Base-by-base conservation (phyloP, 208 protist genomes). In the Endotrypanum monterogeii region DNA sequence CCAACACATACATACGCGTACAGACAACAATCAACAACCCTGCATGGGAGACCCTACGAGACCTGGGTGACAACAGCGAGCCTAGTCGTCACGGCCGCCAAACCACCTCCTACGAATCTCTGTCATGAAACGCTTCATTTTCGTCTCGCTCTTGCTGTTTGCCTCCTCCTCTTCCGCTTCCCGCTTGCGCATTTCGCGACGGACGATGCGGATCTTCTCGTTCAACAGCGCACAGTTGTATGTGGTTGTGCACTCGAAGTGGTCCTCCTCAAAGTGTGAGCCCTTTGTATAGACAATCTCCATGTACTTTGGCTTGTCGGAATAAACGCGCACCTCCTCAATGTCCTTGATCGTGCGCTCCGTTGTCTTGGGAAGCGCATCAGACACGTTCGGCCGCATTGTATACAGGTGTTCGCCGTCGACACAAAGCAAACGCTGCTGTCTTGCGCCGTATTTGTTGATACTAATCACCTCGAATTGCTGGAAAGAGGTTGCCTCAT, bases 401-500 rank as follows among this genome's bases (percentile, higher is more conserved):
- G 83, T 96, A 78, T 94, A 96, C n/a, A 96, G 70, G 66, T 87
- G 80, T 72, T 94, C 86, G 3, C 88, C 89, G 55, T 96, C 92
- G n/a, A 96, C 87, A 68, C 88, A 94, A 32, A 96, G 69, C 51
- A 91, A 67, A 1, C 92, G 86, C 73, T 96, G 92, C 71, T 96
- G 89, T 30, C 92, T 76, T 32, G 87, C 88, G 44, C 92, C 92
- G 70, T 92, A 92, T 51, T 83, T 79, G 63, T 91, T 92, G 54
- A 94, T 94, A 37, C 84, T 79, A 58, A 94, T 94, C 4, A 96
- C 89, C 50, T 96, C 92, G 65, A 96, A 96, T 74, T 94, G 89
- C 73, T 96, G 88, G 67, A 94, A 93, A 18, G 88, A 82, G 9
- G 91, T 37, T 9, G 92, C 90, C 73, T 94, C 87, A 51, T 94